Percentiles rank a stretch among this genome's conserved stretches.
phyloP scores from a whole-genome alignment of 768 basidiomycete genomes.

The Naganishia onofrii region DNA sequence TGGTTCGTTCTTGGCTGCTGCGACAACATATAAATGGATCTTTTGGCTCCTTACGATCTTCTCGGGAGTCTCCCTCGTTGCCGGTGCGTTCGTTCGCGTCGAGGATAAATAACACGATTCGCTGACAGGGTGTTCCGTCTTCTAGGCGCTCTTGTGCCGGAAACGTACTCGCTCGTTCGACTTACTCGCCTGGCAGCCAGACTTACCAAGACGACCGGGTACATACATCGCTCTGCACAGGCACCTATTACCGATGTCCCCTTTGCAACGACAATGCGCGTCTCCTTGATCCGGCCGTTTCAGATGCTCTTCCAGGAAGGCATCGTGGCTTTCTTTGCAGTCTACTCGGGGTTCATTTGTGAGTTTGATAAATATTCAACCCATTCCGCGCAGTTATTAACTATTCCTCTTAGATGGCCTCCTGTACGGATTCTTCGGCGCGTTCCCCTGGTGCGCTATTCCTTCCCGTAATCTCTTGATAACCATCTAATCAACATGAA shows the following conservation, averaged over 20 bases:
- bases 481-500: not conserved
- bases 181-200: constrained; percentile 40
- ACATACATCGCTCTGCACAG: constrained; percentile 3
- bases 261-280: constrained; percentile 30
- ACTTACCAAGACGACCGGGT: constrained; percentile 43
- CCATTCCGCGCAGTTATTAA: too few species aligned
- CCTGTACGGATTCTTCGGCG: constrained; percentile 16
- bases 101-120: not conserved
- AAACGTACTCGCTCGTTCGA: constrained; percentile 52
- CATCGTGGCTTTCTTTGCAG: constrained; percentile 38
- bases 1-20: constrained; percentile 16
- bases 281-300: constrained; percentile 67
- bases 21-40: constrained; percentile 23
- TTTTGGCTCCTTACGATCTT: constrained; percentile 19
- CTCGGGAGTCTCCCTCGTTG: constrained; percentile 1
- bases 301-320: constrained; percentile 39
- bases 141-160: constrained; percentile 42
- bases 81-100: not conserved
- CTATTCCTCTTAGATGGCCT: not conserved
- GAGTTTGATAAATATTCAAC: not conserved
- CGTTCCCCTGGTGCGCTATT: constrained; percentile 17
- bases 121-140: too few species aligned
- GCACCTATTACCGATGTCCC: not conserved
- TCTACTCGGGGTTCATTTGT: constrained; percentile 53
- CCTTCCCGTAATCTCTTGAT: not conserved